Base-by-base conservation (phyloP, 192 early-diverging fungal genomes). In the Coemansia biformis region DNA sequence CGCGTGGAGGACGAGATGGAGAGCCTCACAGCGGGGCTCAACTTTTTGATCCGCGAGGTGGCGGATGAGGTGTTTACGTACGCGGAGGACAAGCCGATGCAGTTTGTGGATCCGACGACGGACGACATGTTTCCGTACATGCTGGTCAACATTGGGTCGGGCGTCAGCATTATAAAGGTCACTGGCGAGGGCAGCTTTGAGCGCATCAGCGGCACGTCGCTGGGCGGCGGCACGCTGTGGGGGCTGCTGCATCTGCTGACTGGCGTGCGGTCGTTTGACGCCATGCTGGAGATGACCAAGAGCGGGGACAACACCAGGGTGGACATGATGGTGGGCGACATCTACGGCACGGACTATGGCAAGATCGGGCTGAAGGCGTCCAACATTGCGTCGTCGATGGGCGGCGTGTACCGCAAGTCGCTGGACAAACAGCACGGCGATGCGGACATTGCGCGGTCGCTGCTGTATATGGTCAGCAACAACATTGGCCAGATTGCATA, bases 401-500 rank as follows among this genome's bases (percentile, higher is more conserved):
- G 86, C 14, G 95, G 95, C 54, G 93, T 96, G 37, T 95, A 92
- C 70, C 91, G 92, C 72, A 86, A 87, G 49, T 72, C 80, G 19
- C 79, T 86, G 9, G 79, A 80, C 35, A 74, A 60, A 18, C 74
- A 77, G 42, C 86, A 90, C 57, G 75, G 66, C 24, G 77, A 83
- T 33, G 79, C 83, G 31, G 96, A 99, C 55, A 87, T 99, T 48
- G 83, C 90, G 5, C 77, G 87, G 40, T 89, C 87, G 43, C 69
- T 99, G 42, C 78, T 99, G 46, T 96, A 87, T 71, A 90, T 99
- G 87, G 86, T 99, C 43, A 72, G 90, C 65, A 99, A 99, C 78
- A 99, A 96, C 63, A 91, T 99, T 79, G 93, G 96, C 9, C 96
- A 99, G 66, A 96, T 99, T 46, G 96, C 93, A 0, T 99, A 93